These are phyloP conservation scores for Malassezia pachydermatis DNA, from an alignment of 1,284 basidiomycete genomes.

Conservation along the genomic window DNA sequence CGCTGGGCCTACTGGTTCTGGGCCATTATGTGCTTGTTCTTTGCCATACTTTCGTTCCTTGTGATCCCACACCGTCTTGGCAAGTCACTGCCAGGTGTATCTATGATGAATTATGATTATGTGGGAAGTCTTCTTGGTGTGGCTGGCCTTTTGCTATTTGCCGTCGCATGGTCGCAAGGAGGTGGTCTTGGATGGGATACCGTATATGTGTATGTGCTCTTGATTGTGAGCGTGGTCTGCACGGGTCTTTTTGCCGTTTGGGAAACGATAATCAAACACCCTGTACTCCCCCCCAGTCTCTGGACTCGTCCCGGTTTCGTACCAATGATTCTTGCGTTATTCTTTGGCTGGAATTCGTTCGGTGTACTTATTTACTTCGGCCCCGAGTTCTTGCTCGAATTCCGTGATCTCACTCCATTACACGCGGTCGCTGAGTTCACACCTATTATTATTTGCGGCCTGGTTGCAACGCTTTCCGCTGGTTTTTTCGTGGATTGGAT, in stretches of 20 bases:
- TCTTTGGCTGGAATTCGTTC: constrained; percentile 27
- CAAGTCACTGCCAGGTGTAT: too few species aligned
- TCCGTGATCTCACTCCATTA: constrained; percentile 19
- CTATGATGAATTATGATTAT: neutral
- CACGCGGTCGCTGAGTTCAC: too few species aligned
- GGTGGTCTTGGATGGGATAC: constrained; percentile 30
- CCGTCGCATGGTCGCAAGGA: constrained; percentile 34
- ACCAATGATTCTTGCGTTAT: constrained; percentile 21
- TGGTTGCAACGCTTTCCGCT: too few species aligned
- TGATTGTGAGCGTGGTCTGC: constrained; percentile 28
- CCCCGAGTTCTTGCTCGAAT: constrained; percentile 12
- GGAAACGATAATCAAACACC: constrained; percentile 19
- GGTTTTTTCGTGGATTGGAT: neutral
- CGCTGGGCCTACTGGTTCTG: constrained; percentile 30
- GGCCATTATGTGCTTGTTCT: constrained; percentile 17
- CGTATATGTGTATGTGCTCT: constrained; percentile 25
- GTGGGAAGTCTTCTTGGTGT: constrained; percentile 28
- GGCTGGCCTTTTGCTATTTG: constrained; percentile 27
- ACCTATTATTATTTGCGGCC: too few species aligned
- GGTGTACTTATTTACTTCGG: constrained; percentile 2
- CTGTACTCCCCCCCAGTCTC: constrained; percentile 26
- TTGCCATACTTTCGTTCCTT: constrained; percentile 16
- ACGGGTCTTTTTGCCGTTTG: constrained; percentile 21
- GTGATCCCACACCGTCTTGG: constrained; percentile 26
- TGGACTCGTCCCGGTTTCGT: constrained; percentile 18